These are phyloP conservation scores for Desmodesmus armatus DNA, from an alignment of 139 green algal genomes.

Conservation along the genomic window DNA sequence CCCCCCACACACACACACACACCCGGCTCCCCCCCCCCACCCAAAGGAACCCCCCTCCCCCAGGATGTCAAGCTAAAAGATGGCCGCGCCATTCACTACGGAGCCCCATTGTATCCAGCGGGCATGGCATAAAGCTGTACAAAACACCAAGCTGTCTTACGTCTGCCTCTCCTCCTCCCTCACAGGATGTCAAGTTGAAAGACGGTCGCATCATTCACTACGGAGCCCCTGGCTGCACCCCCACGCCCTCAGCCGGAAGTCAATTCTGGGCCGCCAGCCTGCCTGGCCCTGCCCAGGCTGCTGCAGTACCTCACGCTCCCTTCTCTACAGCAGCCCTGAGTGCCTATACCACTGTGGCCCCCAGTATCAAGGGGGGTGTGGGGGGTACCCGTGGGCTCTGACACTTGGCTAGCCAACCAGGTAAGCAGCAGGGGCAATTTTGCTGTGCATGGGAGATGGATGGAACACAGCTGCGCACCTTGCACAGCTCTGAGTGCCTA, in stretches of 20 bases:
- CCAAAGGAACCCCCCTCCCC: too few species aligned
- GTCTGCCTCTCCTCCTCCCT: too few species aligned
- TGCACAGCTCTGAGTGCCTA: constrained; percentile 2
- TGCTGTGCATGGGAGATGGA: not conserved
- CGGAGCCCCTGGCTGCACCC: constrained; percentile 15
- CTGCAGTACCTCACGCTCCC: too few species aligned
- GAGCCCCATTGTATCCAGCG: too few species aligned
- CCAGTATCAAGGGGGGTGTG: constrained; percentile 14
- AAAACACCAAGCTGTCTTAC: too few species aligned
- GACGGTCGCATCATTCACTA: constrained; percentile 7
- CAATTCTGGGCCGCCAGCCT: not conserved
- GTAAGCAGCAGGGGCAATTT: not conserved
- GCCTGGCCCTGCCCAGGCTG: not conserved
- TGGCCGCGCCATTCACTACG: constrained; percentile 2
- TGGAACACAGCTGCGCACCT: not conserved
- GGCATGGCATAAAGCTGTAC: too few species aligned
- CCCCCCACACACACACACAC: too few species aligned
- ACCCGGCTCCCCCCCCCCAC: too few species aligned
- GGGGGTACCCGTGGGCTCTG: not conserved
- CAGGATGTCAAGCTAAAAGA: not conserved
- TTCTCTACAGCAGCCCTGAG: not conserved
- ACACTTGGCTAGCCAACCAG: not conserved
- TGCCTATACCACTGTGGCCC: not conserved
- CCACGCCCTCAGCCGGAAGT: not conserved
- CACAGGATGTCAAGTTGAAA: not conserved